Evolutionary conservation across 192 early-diverging fungal genomes (phyloP), one percentile per base, ranked within the genome.

Genomic region (Coemansia sp.): DNA sequence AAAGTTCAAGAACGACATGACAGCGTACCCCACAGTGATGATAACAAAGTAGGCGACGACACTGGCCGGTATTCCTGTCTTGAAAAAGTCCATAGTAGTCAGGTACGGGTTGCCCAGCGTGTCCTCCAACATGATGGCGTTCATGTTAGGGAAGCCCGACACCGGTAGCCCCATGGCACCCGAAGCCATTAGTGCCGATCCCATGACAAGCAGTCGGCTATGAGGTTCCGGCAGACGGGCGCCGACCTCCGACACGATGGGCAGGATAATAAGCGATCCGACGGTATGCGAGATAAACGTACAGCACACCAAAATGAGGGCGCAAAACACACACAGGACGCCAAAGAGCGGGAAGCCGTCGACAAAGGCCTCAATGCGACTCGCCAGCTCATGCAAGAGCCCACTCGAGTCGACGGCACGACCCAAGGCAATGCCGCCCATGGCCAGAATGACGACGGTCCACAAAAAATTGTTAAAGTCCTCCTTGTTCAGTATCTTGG

Each of bases 251-350:
- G 93, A 85, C 16, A 98, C 93, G 39, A 98, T 93, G 6, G 96
- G 96, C 50, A 98, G 76, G n/a, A 98, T 92, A 66, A 98, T 98
- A 70, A 97, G 77, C 14, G 96, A 93, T 4, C 90, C 96, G 0
- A 98, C 96, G 2, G 96, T 98, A 75, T 98, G 96, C 31, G 91
- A 93, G 57, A 98, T 94, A 70, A 98, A 98, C 3, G 92, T 94
- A 21, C 94, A 92, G 62, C 93, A 88, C 6, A 97, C 87, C 16
- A 95, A 73, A 4, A 97, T 91, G 33, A 97, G 81, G 1, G 79
- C 86, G 34, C 90, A 86, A 74, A 98, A 93, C 10, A 94, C 78
- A 46, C 89, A 87, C 61, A 92, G 67, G 3, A 94, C 90, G 31
- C 83, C 73, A 73, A 91, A 96, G 6, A 89, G 78, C 14, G 91